Conservation (phyloP, 2,329 filamentous ascomycete genomes). For the Diaporthe citri region DNA sequence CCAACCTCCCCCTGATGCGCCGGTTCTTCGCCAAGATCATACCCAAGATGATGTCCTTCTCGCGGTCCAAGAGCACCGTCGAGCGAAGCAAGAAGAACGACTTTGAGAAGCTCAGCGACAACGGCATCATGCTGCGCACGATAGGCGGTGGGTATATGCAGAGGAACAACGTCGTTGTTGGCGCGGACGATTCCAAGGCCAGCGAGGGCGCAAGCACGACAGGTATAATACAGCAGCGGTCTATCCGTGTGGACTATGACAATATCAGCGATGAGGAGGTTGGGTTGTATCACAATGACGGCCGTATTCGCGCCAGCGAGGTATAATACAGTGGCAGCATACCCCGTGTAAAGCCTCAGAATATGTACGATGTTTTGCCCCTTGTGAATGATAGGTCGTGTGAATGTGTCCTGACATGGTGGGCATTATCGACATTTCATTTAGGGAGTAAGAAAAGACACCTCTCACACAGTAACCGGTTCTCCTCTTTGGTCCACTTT, state of each 20-base stretch:
- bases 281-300: not conserved
- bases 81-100: slow-evolving; percentile 4
- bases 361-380: too few species aligned
- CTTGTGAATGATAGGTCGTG: not conserved
- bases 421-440: too few species aligned
- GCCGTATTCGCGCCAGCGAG: too few species aligned
- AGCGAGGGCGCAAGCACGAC: not conserved
- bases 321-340: not conserved
- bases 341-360: too few species aligned
- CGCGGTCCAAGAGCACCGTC: not conserved
- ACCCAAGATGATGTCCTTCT: slow-evolving; percentile 9
- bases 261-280: not conserved
- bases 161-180: not conserved
- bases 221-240: not conserved
- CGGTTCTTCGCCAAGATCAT: slow-evolving; percentile 4
- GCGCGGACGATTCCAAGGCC: not conserved
- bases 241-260: slow-evolving; percentile 2
- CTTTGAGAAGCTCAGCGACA: not conserved
- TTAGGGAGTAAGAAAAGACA: too few species aligned
- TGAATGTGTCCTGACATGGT: not conserved
- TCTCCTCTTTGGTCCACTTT: not conserved
- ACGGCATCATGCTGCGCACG: slow-evolving; percentile 1
- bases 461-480: too few species aligned
- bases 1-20: slow-evolving; percentile 15
- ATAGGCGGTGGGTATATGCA: not conserved